Conservation (phyloP, 345 rosid genomes). For the Reutealis trisperma region DNA sequence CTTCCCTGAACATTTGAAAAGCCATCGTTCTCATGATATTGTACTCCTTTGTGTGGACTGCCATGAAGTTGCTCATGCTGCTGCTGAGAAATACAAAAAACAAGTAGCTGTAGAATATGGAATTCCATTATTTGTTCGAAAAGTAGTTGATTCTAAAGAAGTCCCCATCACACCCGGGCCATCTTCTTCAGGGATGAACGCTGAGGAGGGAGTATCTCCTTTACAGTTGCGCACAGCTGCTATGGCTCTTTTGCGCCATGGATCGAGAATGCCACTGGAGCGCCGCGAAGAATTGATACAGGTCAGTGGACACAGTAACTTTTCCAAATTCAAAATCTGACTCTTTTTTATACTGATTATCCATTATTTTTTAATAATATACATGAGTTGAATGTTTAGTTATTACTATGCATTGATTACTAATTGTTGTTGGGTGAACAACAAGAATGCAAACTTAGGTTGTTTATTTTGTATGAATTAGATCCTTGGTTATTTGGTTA, state of each 20-base stretch:
- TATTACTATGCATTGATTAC: not conserved
- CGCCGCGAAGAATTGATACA: constrained; percentile 75
- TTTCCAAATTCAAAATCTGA: not conserved
- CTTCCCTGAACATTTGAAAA: constrained; percentile 96
- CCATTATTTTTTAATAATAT: too few relatives aligned
- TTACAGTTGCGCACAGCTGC: constrained; percentile 88
- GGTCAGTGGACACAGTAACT: constrained; percentile 37
- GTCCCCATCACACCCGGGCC: constrained; percentile 35
- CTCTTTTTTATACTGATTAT: not conserved
- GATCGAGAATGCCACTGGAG: constrained; percentile 71
- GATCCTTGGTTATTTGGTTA: not conserved
- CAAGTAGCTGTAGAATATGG: constrained; percentile 73
- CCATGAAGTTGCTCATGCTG: constrained; percentile 93
- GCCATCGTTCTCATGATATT: constrained; percentile 98
- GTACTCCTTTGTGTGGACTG: constrained; percentile 97
- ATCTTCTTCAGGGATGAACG: constrained; percentile 40
- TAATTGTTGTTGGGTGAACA: not conserved
- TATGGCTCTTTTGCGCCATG: constrained; percentile 93
- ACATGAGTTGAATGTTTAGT: not conserved
- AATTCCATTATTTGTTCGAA: constrained; percentile 83
- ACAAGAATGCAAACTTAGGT: not conserved
- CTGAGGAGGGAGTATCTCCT: constrained; percentile 85
- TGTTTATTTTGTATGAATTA: not conserved
- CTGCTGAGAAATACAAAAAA: constrained; percentile 89
- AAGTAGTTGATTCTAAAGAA: constrained; percentile 63